These are phyloP conservation scores for Skeletonema tropicum DNA, from an alignment of 108 stramenopile species.

Conservation along the genomic window DNA sequence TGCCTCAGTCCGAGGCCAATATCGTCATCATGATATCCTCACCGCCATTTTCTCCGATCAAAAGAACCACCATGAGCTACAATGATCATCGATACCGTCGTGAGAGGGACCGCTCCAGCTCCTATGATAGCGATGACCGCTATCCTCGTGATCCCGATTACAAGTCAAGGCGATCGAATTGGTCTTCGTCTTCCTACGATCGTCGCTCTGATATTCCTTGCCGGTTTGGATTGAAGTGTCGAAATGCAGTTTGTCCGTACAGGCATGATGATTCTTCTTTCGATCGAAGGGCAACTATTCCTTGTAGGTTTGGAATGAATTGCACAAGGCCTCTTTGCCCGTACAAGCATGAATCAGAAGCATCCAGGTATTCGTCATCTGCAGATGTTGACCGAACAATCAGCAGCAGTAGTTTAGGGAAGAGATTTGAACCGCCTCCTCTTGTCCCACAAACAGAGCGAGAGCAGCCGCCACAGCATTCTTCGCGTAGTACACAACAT, in stretches of 20 bases:
- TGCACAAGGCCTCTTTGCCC: background rate
- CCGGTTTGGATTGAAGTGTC: background rate
- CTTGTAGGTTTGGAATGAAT: background rate
- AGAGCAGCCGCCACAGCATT: background rate
- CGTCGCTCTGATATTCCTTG: background rate
- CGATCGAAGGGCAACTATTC: background rate
- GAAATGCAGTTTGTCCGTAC: background rate
- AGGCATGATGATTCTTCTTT: background rate
- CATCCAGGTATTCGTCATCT: background rate
- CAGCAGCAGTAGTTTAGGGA: background rate
- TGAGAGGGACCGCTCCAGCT: background rate
- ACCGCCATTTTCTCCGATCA: no score
- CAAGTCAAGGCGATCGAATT: background rate
- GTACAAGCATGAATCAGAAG: background rate
- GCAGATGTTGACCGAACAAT: background rate
- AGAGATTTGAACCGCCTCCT: background rate
- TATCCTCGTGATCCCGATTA: background rate
- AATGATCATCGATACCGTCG: background rate
- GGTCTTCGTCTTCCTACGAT: background rate
- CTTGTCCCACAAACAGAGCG: background rate
- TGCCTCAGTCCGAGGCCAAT: no score
- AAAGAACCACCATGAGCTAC: background rate
- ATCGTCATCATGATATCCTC: no score
- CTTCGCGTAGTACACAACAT: background rate
- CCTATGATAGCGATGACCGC: background rate